Percentiles rank a stretch among this genome's conserved stretches.
Evolutionary conservation across 164 flowering plant species (phyloP).

Genomic region (Magnolia officinalis): DNA sequence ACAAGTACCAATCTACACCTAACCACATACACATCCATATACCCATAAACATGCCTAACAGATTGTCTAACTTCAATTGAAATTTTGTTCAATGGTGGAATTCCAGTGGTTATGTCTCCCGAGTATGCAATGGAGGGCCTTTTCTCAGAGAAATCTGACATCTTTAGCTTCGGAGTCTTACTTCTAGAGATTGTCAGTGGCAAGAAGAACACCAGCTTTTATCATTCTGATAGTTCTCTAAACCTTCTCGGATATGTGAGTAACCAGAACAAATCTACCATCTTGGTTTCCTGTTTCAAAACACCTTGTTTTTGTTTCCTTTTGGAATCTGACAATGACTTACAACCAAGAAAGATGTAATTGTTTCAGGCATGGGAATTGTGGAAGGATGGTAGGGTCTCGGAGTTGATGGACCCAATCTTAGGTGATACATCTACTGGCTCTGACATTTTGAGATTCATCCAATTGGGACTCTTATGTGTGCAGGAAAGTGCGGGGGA

Average conservation of each 20-base stretch:
- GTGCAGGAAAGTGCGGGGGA: too few relatives aligned
- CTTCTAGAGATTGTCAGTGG: neutral
- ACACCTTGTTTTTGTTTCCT: neutral
- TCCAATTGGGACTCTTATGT: too few relatives aligned
- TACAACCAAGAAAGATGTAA: neutral
- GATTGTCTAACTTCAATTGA: too few relatives aligned
- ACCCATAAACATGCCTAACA: too few relatives aligned
- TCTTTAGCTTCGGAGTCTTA: neutral
- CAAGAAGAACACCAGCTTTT: neutral
- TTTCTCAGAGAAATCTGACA: neutral
- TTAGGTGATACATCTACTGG: neutral
- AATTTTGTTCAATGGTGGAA: constrained; percentile 6
- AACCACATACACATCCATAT: too few relatives aligned
- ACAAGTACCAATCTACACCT: too few relatives aligned
- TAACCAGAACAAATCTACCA: neutral
- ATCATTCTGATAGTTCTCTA: neutral
- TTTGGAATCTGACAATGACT: neutral
- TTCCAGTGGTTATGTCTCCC: neutral
- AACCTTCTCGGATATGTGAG: constrained; percentile 4
- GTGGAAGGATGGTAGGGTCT: constrained; percentile 2
- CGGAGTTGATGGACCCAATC: neutral
- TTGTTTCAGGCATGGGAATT: constrained; percentile 4
- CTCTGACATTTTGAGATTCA: too few relatives aligned
- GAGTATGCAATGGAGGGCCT: neutral
- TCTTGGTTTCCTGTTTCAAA: too few relatives aligned